Base-by-base conservation (phyloP, 768 basidiomycete genomes). In the Pleurotus salmoneostramineus region DNA sequence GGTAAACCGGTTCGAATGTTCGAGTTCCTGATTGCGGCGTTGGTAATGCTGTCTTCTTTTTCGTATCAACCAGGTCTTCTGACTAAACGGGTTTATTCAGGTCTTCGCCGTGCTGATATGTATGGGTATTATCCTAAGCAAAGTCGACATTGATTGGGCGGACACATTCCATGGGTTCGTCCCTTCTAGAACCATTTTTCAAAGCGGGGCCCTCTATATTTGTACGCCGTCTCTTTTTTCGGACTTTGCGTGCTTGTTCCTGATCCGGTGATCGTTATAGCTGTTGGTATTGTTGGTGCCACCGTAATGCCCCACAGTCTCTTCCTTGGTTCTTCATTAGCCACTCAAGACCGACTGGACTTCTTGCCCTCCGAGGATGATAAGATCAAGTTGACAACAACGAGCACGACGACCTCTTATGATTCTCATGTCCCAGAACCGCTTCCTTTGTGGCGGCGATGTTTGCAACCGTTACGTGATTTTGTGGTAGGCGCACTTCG, bases 251-350 rank as follows among this genome's bases (percentile, higher is more conserved):
- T 10, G 40, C 31, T 46, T 36, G 14, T 17, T 36, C 45, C 47
- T 58, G 69, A 58, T 64, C 67, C 4, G 66, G 69, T 7, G 21
- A 27, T 27, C 21, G 21, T 27, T 58, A 43, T 60, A 86, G 84
- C 86, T 33, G 83, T 89, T 56, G 89, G 89, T 37, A 85, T 92
- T 50, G 66, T 90, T 1, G 88, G 89, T 33, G 92, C 93, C 1
- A 97, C 93, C 2, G 87, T 94, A 59, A 95, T 95, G 94, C 94
- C 94, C 0, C 94, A 95, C 69, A 88, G 88, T 59, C 77, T 97
- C n/a, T 94, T 91, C 75, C 77, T 97, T 12, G 95, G 94, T 4
- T 93, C 91, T 2, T 83, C 85, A 33, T 82, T 97, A 4, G 88
- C 93, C 2, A 93, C 91, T 0, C 90, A 94, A 67, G 87, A 94